These are phyloP conservation scores for Hypoxylon perforatum DNA, from an alignment of 495 filamentous ascomycete species.

Conservation along the genomic window DNA sequence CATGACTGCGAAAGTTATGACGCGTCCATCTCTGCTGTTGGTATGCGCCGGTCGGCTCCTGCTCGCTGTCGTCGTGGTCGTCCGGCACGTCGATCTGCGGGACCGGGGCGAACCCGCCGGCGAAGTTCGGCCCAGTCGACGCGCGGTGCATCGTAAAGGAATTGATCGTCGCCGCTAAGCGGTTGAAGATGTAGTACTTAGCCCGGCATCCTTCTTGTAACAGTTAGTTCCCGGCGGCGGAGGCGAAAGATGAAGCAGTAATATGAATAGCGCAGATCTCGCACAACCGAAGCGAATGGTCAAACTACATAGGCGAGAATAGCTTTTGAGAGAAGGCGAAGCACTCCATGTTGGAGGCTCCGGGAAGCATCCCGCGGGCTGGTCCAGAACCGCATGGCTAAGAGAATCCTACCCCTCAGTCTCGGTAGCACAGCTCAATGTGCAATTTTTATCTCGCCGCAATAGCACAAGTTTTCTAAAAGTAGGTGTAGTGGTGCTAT, in stretches of 20 bases:
- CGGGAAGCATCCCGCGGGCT: background rate
- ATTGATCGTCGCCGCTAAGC: conserved; percentile 6
- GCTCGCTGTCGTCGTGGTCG: conserved; percentile 6
- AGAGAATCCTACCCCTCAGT: conserved; percentile 29
- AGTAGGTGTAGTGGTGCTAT: conserved; percentile 24
- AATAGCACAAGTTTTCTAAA: conserved; percentile 3
- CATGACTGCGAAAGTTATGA: conserved; percentile 29
- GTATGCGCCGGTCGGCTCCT: background rate
- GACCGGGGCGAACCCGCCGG: conserved; percentile 30
- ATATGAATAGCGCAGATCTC: conserved; percentile 4
- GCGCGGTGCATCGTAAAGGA: conserved; percentile 19
- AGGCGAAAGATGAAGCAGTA: background rate
- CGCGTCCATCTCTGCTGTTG: conserved; percentile 15
- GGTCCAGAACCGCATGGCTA: conserved; percentile 14
- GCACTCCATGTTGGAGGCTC: conserved; percentile 5
- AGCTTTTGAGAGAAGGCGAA: background rate
- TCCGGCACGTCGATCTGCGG: conserved; percentile 27
- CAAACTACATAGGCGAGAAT: too few species aligned
- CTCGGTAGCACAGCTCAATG: conserved; percentile 12
- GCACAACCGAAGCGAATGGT: background rate
- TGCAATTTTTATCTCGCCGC: conserved; percentile 10
- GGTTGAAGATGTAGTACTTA: background rate
- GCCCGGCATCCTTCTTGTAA: conserved; percentile 3
- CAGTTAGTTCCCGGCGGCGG: background rate
- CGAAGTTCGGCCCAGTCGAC: conserved; percentile 15